phyloP scores from a whole-genome alignment of 2,329 filamentous ascomycete species.

The Phialemoniopsis sp. region DNA sequence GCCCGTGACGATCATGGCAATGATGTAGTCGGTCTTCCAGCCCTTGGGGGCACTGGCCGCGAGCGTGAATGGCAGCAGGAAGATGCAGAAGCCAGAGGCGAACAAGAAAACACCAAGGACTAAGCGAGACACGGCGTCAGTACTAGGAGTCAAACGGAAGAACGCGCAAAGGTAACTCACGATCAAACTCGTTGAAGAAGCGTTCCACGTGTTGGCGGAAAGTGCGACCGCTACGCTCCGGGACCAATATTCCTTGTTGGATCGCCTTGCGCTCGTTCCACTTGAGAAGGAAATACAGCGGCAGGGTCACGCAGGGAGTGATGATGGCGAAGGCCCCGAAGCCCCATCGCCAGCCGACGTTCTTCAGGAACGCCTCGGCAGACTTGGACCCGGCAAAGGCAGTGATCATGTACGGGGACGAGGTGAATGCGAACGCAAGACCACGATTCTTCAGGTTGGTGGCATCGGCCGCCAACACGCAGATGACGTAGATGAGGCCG shows the following conservation, averaged over 20 bases:
- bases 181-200: slow-evolving; percentile 57
- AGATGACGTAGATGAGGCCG: slow-evolving; percentile 29
- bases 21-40: slow-evolving; percentile 39
- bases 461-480: slow-evolving; percentile 38
- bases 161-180: slow-evolving; percentile 14
- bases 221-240: slow-evolving; percentile 38
- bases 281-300: slow-evolving; percentile 26
- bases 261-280: slow-evolving; percentile 41
- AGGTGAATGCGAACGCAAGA: slow-evolving; percentile 34
- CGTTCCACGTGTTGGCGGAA: slow-evolving; percentile 24
- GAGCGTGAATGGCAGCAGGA: slow-evolving; percentile 48
- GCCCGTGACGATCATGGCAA: slow-evolving; percentile 46
- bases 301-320: slow-evolving; percentile 40
- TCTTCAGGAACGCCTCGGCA: slow-evolving; percentile 29
- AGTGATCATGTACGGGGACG: slow-evolving; percentile 37
- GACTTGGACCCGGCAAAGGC: slow-evolving; percentile 38
- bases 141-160: not conserved
- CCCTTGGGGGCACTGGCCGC: slow-evolving; percentile 23
- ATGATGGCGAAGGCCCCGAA: slow-evolving; percentile 64
- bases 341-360: slow-evolving; percentile 38
- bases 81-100: slow-evolving; percentile 44
- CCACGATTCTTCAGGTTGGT: slow-evolving; percentile 36
- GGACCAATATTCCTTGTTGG: slow-evolving; percentile 36
- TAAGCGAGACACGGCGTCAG: no score
- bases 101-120: slow-evolving; percentile 47